These are phyloP conservation scores for Conticribra weissflogii DNA, from an alignment of 108 stramenopile species.

Conservation along the genomic window DNA sequence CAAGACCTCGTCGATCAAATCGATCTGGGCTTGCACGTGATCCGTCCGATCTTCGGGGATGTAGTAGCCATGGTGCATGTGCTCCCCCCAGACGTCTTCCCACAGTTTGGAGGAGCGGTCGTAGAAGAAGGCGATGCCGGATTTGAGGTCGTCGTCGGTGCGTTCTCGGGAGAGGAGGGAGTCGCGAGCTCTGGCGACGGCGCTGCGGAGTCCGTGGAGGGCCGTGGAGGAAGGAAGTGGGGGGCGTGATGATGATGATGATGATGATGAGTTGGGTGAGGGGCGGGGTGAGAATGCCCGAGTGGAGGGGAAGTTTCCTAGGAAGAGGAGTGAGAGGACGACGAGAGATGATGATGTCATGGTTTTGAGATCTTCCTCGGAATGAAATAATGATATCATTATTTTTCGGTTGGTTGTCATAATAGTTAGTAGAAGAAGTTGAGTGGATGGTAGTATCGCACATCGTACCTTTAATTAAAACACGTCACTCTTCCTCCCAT, in stretches of 20 bases:
- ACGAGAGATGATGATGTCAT: too few species aligned
- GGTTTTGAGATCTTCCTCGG: too few species aligned
- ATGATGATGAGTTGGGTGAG: conserved; percentile 4
- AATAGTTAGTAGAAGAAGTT: too few species aligned
- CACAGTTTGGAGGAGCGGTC: conserved; percentile 91
- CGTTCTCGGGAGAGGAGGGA: conserved; percentile 68
- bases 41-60: conserved; percentile 71
- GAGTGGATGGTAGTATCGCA: too few species aligned
- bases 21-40: conserved; percentile 75
- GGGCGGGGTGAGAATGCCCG: neutral
- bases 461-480: too few species aligned
- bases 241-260: too few species aligned
- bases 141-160: conserved; percentile 87
- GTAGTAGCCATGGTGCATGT: conserved; percentile 93
- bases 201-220: conserved; percentile 44
- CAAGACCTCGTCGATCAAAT: conserved; percentile 93
- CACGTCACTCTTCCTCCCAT: too few species aligned
- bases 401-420: too few species aligned
- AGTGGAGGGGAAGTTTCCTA: neutral
- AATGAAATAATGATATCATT: too few species aligned
- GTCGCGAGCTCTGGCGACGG: conserved; percentile 60
- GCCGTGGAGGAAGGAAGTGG: too few species aligned
- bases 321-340: too few species aligned
- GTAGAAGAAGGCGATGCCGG: conserved; percentile 96
- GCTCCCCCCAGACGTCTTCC: conserved; percentile 95